These are phyloP conservation scores for Candida sp. DNA, from an alignment of 1,139 yeast species.

Conservation along the genomic window DNA sequence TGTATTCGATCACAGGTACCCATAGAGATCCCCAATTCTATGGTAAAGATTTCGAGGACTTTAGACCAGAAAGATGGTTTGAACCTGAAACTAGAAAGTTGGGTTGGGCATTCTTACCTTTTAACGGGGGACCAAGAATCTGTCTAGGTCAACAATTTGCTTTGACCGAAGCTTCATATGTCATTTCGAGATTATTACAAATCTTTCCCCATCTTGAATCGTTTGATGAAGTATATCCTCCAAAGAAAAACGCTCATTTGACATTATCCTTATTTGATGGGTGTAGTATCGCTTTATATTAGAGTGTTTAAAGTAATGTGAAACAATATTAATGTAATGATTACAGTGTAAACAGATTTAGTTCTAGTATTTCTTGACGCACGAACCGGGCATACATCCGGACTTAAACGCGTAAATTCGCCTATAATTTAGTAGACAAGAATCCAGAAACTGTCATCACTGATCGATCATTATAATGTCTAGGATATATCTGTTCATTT, in stretches of 20 bases:
- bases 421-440: too few relatives aligned
- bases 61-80: conserved; percentile 51
- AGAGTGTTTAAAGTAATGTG: neutral
- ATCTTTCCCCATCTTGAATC: conserved; percentile 15
- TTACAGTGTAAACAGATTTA: too few relatives aligned
- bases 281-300: conserved; percentile 12
- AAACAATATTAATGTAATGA: neutral
- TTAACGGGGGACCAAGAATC: conserved; percentile 61
- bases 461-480: too few relatives aligned
- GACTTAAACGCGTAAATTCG: too few relatives aligned
- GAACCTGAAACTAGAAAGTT: conserved; percentile 29
- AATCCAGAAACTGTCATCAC: too few relatives aligned
- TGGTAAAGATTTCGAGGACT: conserved; percentile 43
- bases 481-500: too few relatives aligned
- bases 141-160: conserved; percentile 62
- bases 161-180: conserved; percentile 51
- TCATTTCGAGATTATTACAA: conserved; percentile 39
- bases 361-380: too few relatives aligned
- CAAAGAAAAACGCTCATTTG: conserved; percentile 30
- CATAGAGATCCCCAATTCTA: conserved; percentile 39
- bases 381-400: too few relatives aligned
- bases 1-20: conserved; percentile 35
- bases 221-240: conserved; percentile 23
- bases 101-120: conserved; percentile 54
- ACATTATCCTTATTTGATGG: conserved; percentile 31